These are phyloP conservation scores for Phascolomyces articulosus DNA, from an alignment of 371 early-diverging fungal genomes.

Conservation along the genomic window DNA sequence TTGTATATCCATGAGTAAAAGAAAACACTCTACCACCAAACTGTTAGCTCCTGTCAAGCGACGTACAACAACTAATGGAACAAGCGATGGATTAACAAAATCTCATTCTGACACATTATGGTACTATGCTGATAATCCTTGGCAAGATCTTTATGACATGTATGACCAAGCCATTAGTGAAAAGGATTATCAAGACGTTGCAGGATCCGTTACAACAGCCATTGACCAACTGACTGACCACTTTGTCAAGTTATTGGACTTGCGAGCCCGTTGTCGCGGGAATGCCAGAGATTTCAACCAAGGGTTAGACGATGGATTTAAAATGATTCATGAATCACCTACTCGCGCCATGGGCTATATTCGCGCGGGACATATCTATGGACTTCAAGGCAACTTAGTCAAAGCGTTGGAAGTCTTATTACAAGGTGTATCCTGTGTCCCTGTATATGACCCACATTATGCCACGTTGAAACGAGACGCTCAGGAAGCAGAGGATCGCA, in stretches of 20 bases:
- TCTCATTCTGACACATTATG: not conserved
- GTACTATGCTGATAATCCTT: not conserved
- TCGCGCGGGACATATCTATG: not conserved
- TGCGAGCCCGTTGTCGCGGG: not conserved
- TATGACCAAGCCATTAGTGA: not conserved
- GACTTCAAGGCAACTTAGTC: not conserved
- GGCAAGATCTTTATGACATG: constrained; percentile 3
- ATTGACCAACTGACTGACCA: not conserved
- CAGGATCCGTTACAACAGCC: not conserved
- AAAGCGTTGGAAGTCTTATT: not conserved
- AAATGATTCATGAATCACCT: constrained; percentile 2
- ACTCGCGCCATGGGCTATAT: not conserved
- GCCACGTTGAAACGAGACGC: not conserved
- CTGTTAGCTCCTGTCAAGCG: not conserved
- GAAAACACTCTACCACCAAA: not conserved
- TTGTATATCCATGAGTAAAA: not conserved
- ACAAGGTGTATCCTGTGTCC: not conserved
- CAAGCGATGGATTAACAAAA: not conserved
- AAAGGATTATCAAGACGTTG: not conserved
- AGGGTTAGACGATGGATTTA: not conserved
- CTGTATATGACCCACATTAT: not conserved
- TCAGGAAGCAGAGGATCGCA: not conserved
- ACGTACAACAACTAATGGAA: not conserved
- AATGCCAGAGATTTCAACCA: not conserved
- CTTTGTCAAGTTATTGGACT: not conserved